Conservation (phyloP, 768 basidiomycete genomes). For the Infundibulicybe gibba region DNA sequence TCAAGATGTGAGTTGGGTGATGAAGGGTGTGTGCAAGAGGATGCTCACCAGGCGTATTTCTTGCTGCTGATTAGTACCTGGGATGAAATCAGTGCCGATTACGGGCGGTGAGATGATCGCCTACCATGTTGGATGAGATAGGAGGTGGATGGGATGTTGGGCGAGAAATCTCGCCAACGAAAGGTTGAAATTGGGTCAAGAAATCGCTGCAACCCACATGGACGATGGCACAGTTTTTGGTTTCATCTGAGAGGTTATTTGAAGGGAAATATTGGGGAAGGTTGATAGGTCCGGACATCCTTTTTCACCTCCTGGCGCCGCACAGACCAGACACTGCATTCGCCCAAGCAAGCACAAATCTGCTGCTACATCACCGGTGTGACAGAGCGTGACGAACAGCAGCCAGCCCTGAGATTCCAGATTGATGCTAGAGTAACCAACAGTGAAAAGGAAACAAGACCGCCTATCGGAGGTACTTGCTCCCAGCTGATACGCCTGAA, state of each 20-base stretch:
- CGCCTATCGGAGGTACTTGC: too few relatives aligned
- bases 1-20: slow-evolving; percentile 4
- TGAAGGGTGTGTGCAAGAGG: background rate
- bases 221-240: slow-evolving; percentile 34
- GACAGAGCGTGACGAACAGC: too few relatives aligned
- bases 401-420: too few relatives aligned
- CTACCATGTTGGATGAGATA: background rate
- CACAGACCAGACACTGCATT: slow-evolving; percentile 33
- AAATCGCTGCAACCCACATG: slow-evolving; percentile 26
- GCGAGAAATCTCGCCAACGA: slow-evolving; percentile 52
- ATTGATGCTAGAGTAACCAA: background rate
- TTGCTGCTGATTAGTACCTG: slow-evolving; percentile 71
- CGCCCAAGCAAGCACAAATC: background rate
- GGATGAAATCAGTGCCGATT: background rate
- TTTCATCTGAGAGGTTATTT: slow-evolving; percentile 35
- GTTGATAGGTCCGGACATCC: slow-evolving; percentile 47
- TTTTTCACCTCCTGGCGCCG: slow-evolving; percentile 15
- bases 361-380: too few relatives aligned
- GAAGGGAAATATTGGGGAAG: slow-evolving; percentile 43
- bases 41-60: slow-evolving; percentile 82
- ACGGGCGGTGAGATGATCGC: background rate
- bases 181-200: slow-evolving; percentile 51
- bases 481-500: too few relatives aligned
- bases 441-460: too few relatives aligned
- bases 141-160: slow-evolving; percentile 3